Evolutionary conservation across 139 green algal species (phyloP).

Genomic region (Haematococcus lacustris): DNA sequence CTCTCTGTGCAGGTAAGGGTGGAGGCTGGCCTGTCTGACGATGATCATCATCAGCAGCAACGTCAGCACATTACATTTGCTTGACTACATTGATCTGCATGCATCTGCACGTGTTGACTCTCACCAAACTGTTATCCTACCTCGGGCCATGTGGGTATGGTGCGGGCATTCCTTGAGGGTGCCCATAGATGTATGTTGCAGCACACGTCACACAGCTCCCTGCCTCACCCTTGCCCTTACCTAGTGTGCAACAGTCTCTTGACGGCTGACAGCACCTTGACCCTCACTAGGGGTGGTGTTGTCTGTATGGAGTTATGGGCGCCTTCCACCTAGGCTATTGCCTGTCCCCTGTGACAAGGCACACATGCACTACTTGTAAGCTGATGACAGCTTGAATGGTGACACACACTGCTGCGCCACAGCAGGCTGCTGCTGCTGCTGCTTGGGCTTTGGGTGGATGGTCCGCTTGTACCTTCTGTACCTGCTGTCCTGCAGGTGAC

Average conservation of each 20-base stretch:
- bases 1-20: no score
- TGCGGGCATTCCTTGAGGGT: neutral
- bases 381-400: neutral
- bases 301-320: neutral
- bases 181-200: neutral
- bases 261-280: no score
- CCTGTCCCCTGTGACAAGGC: neutral
- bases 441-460: no score
- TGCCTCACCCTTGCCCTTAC: no score
- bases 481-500: slow-evolving; percentile 12
- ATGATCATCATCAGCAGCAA: neutral
- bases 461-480: neutral
- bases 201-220: no score
- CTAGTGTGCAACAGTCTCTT: no score
- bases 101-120: neutral
- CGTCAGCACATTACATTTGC: neutral
- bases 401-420: neutral
- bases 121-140: neutral
- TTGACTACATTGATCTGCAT: neutral
- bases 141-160: neutral
- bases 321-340: neutral
- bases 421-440: no score
- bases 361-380: neutral
- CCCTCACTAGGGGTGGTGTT: no score
- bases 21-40: no score